Evolutionary conservation across 352 stramenopile genomes (phyloP).

Genomic region (Phytopythium chamaehyphon): DNA sequence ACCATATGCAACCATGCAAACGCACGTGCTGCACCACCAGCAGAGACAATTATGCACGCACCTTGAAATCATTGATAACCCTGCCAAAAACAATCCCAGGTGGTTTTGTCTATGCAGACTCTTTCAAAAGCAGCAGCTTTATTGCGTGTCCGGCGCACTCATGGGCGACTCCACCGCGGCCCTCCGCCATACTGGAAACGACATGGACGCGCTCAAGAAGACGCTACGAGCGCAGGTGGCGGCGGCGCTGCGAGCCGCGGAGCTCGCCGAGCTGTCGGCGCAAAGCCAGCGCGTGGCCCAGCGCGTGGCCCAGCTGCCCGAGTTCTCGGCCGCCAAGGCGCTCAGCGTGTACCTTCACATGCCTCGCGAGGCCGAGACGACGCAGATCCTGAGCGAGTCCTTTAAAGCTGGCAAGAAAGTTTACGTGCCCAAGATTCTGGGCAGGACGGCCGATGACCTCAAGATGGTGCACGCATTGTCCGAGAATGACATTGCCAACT

Average conservation of each 20-base stretch:
- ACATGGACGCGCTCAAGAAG: slow-evolving; percentile 49
- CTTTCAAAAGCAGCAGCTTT: too few species aligned
- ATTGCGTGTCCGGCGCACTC: too few species aligned
- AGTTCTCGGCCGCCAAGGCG: slow-evolving; percentile 33
- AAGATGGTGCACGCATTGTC: slow-evolving; percentile 69
- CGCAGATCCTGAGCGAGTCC: slow-evolving; percentile 36
- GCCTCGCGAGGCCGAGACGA: slow-evolving; percentile 67
- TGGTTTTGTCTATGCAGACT: too few species aligned
- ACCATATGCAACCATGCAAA: too few species aligned
- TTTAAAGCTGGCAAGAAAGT: slow-evolving; percentile 72
- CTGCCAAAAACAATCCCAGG: too few species aligned
- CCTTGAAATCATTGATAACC: too few species aligned
- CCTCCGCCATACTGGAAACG: neutral
- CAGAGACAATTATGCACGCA: too few species aligned
- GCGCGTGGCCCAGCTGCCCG: slow-evolving; percentile 42
- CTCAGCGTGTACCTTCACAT: slow-evolving; percentile 87
- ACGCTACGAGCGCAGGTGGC: slow-evolving; percentile 55
- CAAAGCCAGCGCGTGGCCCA: slow-evolving; percentile 50
- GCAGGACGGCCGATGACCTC: slow-evolving; percentile 58
- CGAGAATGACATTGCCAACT: slow-evolving; percentile 62
- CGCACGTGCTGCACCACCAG: too few species aligned
- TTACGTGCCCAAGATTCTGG: slow-evolving; percentile 88
- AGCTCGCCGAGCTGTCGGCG: slow-evolving; percentile 33
- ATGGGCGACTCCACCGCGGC: too few species aligned
- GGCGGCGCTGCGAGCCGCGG: slow-evolving; percentile 30